Evolutionary conservation across 1,284 basidiomycete genomes (phyloP).

Genomic region (Boletellus deceptivus): DNA sequence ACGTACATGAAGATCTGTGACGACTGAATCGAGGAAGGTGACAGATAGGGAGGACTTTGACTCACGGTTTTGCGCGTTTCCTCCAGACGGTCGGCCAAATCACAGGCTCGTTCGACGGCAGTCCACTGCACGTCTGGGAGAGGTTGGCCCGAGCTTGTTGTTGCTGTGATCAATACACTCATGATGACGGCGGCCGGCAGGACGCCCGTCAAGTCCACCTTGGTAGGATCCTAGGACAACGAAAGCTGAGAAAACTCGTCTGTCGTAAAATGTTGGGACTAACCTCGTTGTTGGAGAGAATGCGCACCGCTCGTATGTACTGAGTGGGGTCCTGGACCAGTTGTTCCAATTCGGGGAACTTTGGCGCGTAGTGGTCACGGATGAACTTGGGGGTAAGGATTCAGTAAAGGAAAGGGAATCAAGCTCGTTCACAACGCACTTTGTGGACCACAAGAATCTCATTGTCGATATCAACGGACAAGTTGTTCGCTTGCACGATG

Average conservation of each 20-base stretch:
- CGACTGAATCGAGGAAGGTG: constrained; percentile 7
- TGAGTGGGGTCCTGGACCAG: constrained; percentile 90
- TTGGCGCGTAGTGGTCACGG: constrained; percentile 93
- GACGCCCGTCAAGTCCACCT: constrained; percentile 76
- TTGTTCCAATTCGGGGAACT: constrained; percentile 97
- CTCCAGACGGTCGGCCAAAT: constrained; percentile 85
- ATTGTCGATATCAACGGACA: constrained; percentile 98
- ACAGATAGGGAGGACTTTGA: constrained; percentile 7
- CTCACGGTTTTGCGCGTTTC: constrained; percentile 81
- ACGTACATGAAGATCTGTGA: constrained; percentile 94
- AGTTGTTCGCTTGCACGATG: constrained; percentile 96
- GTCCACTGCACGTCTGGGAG: constrained; percentile 75
- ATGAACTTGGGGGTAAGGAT: constrained; percentile 69
- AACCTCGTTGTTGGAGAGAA: constrained; percentile 82
- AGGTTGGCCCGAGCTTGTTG: constrained; percentile 79
- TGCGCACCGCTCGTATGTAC: constrained; percentile 90
- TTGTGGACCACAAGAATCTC: constrained; percentile 98
- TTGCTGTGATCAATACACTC: constrained; percentile 95
- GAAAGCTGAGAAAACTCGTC: not conserved
- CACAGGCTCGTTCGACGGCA: constrained; percentile 82
- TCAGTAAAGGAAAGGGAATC: constrained; percentile 17
- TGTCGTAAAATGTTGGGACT: constrained; percentile 11
- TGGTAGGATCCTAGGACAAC: constrained; percentile 68
- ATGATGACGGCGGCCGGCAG: constrained; percentile 92
- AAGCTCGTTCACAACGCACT: constrained; percentile 47